Base-by-base conservation (phyloP, 2,329 filamentous ascomycete species). In the Coniochaeta ligniaria region DNA sequence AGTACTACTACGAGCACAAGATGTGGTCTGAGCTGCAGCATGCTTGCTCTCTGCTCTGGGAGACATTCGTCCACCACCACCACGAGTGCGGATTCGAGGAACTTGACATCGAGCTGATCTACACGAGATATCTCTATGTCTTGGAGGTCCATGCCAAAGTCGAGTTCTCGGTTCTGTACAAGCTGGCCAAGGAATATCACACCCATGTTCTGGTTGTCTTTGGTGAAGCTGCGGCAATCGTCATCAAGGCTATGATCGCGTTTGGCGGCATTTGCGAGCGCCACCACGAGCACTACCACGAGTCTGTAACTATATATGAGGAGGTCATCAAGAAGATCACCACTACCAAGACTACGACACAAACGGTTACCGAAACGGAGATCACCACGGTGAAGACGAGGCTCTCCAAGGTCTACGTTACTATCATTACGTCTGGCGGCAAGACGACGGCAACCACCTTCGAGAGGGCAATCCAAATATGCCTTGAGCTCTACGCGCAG, bases 311-410 rank as follows among this genome's bases (percentile, higher is more conserved):
- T 0, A 70, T 79, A 33, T 82, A 81, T 62, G 78, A 80, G 60
- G 72, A 79, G 61, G 70, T 80, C 16, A 70, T 81, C 59, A 76
- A 73, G 61, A 70, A 64, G 66, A 72, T 56, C 11, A 69, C 57
- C 59, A 72, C 68, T 60, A 78, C 63, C 63, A 75, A 74, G 52
- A 74, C 67, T 58, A 78, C 63, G 57, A 73, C 73, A 22, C 70
- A 73, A 1, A 71, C 68, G 0, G 65, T 69, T 58, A 73, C 69
- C 0, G 67, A 75, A 60, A 73, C 72, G 0, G 74, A 75, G 1
- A 65, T 79, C 14, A 73, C 73, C 22, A 78, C 73, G 0, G 75
- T 82, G 64, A 82, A 80, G 68, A 80, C 76, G 63, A 76, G 78
- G 9, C 71, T 83, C 26, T 78, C 80, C 1, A 77, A 75, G 66